A percentile compares a stretch with the other conserved stretches of the same genome.
These are phyloP conservation scores for Daldinia caldariorum DNA, from an alignment of 495 filamentous ascomycete genomes.

Conservation along the genomic window DNA sequence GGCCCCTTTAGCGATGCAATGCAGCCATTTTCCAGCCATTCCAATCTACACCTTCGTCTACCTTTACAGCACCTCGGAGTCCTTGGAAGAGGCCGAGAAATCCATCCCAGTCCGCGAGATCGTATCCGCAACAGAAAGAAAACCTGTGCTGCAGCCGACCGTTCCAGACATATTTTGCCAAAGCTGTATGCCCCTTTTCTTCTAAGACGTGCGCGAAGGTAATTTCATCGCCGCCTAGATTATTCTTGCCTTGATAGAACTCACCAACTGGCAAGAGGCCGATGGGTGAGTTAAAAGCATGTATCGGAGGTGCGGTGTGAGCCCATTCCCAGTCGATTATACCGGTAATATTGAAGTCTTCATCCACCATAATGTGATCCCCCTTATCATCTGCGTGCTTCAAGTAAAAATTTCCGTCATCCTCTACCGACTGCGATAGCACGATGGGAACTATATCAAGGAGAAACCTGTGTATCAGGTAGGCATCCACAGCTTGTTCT, in stretches of 20 bases:
- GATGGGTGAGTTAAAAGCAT: neutral
- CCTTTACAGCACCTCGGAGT: neutral
- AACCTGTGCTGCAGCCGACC: neutral
- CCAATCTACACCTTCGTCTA: slow-evolving; percentile 1
- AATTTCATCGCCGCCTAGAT: neutral
- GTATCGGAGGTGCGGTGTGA: neutral
- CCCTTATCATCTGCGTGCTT: slow-evolving; percentile 3
- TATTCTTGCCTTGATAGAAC: neutral
- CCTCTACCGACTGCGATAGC: neutral
- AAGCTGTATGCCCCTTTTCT: neutral
- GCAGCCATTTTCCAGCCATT: neutral
- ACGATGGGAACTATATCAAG: neutral
- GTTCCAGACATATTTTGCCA: neutral
- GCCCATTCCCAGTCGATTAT: slow-evolving; percentile 6
- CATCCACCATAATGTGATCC: slow-evolving; percentile 7
- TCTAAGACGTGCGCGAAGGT: neutral
- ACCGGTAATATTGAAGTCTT: neutral
- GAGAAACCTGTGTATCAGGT: neutral
- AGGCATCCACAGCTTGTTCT: neutral
- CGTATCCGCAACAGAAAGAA: neutral
- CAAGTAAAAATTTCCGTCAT: neutral
- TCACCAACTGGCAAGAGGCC: neutral
- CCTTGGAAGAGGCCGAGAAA: slow-evolving; percentile 1
- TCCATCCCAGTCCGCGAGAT: neutral
- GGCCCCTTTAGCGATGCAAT: neutral